Conservation (phyloP, 1,284 basidiomycete species). For the Boletellus sp. region DNA sequence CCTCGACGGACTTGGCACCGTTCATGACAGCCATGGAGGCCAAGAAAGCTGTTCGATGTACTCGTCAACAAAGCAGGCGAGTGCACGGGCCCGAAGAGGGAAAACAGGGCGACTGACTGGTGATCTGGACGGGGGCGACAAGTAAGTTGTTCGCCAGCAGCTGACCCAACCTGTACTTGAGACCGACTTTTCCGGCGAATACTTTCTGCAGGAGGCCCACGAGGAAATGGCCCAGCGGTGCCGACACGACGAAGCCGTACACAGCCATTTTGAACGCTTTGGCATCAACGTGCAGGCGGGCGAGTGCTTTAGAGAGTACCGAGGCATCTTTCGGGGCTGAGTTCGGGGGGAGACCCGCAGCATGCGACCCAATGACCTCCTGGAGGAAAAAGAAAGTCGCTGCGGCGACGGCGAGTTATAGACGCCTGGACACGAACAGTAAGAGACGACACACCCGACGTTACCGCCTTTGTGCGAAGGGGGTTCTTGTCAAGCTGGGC, state of each 20-base stretch:
- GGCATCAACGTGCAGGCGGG: conserved; percentile 53
- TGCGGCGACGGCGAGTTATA: conserved; percentile 27
- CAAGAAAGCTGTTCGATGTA: conserved; percentile 48
- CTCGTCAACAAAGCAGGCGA: conserved; percentile 19
- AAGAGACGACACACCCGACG: conserved; percentile 47
- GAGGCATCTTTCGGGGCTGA: conserved; percentile 55
- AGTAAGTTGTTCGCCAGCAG: conserved; percentile 78
- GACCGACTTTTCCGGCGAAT: conserved; percentile 74
- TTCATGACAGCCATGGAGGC: conserved; percentile 83
- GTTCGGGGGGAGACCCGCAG: conserved; percentile 55
- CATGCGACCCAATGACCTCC: conserved; percentile 73
- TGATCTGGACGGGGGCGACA: conserved; percentile 73
- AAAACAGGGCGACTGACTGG: conserved; percentile 44
- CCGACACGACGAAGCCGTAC: conserved; percentile 84
- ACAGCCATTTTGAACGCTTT: conserved; percentile 79
- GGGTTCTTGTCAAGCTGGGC: conserved; percentile 61
- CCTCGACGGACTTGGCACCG: conserved; percentile 67
- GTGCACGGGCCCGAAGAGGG: no score
- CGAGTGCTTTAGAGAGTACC: conserved; percentile 48
- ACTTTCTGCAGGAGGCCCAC: conserved; percentile 68
- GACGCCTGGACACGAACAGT: background rate
- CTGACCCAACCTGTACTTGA: conserved; percentile 66
- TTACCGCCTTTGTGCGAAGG: conserved; percentile 71
- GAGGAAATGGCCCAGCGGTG: conserved; percentile 76
- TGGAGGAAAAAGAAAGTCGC: conserved; percentile 72